A percentile compares a stretch with the other conserved stretches of the same genome.
Evolutionary conservation across 2,329 filamentous ascomycete genomes (phyloP).

Genomic region (Aspergillus arachidicola): DNA sequence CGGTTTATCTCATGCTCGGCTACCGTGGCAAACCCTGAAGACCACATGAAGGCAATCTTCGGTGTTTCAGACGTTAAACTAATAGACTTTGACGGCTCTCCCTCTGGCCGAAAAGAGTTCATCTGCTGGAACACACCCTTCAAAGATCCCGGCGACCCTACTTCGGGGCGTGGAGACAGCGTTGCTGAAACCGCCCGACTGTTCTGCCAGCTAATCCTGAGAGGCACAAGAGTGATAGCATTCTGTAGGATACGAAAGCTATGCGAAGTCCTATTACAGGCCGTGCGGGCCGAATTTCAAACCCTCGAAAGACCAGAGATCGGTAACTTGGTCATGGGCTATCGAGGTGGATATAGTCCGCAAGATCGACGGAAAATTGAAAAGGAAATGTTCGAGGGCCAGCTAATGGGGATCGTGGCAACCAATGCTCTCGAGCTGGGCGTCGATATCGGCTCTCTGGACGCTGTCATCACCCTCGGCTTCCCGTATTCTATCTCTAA

Average conservation of each 20-base stretch:
- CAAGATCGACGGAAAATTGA: conserved; percentile 89
- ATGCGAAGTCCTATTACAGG: conserved; percentile 80
- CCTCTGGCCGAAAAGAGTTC: conserved; percentile 90
- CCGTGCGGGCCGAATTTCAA: conserved; percentile 76
- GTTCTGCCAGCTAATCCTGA: conserved; percentile 84
- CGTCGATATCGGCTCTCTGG: conserved; percentile 90
- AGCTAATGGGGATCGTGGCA: conserved; percentile 87
- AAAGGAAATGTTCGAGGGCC: conserved; percentile 94
- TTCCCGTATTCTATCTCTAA: conserved; percentile 97
- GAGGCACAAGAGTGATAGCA: conserved; percentile 88
- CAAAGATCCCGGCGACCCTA: conserved; percentile 83
- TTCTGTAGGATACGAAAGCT: conserved; percentile 88
- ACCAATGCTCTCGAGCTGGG: conserved; percentile 92
- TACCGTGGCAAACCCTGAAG: conserved; percentile 87
- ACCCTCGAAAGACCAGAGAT: conserved; percentile 74
- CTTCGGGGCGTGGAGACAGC: conserved; percentile 80
- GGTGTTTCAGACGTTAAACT: conserved; percentile 79
- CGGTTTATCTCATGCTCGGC: conserved; percentile 96
- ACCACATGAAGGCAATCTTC: conserved; percentile 94
- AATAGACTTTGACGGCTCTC: conserved; percentile 90
- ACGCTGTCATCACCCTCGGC: conserved; percentile 90
- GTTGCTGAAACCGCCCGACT: conserved; percentile 84
- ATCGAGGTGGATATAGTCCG: conserved; percentile 90
- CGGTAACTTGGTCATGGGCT: conserved; percentile 83
- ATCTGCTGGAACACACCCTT: conserved; percentile 97